These are phyloP conservation scores for Ogataea henricii DNA, from an alignment of 805 yeast species.

Conservation along the genomic window DNA sequence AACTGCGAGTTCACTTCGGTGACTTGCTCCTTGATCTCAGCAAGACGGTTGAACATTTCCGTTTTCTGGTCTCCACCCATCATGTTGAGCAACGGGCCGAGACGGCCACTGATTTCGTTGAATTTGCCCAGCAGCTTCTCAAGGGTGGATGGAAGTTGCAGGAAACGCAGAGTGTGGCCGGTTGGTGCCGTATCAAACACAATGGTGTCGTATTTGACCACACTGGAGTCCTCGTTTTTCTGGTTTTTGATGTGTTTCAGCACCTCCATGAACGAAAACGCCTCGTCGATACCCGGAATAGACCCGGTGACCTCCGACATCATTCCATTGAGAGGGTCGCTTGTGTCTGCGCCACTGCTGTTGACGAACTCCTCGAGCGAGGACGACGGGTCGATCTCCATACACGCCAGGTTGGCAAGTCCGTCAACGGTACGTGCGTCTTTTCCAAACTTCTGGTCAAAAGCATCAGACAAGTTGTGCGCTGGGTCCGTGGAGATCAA, in stretches of 20 bases:
- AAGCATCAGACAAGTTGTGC: slow-evolving; percentile 95
- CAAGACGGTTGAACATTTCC: slow-evolving; percentile 77
- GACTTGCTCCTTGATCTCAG: slow-evolving; percentile 78
- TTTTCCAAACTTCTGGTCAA: slow-evolving; percentile 96
- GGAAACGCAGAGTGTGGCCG: slow-evolving; percentile 93
- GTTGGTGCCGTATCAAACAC: slow-evolving; percentile 99
- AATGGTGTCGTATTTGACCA: slow-evolving; percentile 73
- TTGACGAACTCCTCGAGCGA: slow-evolving; percentile 77
- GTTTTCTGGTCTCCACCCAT: slow-evolving; percentile 63
- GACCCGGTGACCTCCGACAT: slow-evolving; percentile 91
- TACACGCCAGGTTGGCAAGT: slow-evolving; percentile 82
- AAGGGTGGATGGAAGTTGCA: slow-evolving; percentile 90
- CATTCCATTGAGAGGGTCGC: slow-evolving; percentile 67
- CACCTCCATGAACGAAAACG: slow-evolving; percentile 96
- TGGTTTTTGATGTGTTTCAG: slow-evolving; percentile 92
- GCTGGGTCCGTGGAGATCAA: slow-evolving; percentile 98
- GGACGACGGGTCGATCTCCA: slow-evolving; percentile 98
- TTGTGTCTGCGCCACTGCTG: slow-evolving; percentile 44
- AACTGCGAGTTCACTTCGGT: slow-evolving; percentile 91
- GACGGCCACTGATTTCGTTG: slow-evolving; percentile 78
- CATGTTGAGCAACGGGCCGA: slow-evolving; percentile 91
- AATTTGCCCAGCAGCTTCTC: slow-evolving; percentile 86
- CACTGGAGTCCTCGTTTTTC: slow-evolving; percentile 34
- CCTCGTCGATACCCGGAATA: slow-evolving; percentile 98
- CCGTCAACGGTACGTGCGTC: slow-evolving; percentile 96